Evolutionary conservation across 108 stramenopile species (phyloP).

Genomic region (Discostella pseudostelligera): DNA sequence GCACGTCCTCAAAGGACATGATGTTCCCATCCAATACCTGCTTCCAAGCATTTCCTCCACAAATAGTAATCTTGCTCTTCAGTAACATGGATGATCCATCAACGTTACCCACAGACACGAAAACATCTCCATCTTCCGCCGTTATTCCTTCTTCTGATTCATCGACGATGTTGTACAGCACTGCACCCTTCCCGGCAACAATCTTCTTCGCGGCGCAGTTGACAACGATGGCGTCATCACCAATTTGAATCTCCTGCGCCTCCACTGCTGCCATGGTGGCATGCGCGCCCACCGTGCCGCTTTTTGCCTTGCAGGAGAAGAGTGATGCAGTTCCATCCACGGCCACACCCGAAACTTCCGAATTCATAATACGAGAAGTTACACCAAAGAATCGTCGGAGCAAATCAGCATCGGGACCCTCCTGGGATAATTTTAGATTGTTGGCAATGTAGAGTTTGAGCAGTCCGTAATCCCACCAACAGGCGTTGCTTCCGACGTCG

Average conservation of each 20-base stretch:
- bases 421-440: constrained; percentile 69
- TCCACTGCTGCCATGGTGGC: constrained; percentile 81
- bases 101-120: constrained; percentile 85
- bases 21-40: constrained; percentile 68
- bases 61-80: constrained; percentile 70
- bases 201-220: constrained; percentile 96
- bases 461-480: constrained; percentile 99
- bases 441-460: constrained; percentile 93
- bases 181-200: constrained; percentile 81
- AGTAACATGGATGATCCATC: constrained; percentile 67
- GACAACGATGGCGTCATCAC: constrained; percentile 91
- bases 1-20: constrained; percentile 86
- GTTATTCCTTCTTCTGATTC: constrained; percentile 77
- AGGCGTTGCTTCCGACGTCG: constrained; percentile 93
- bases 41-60: constrained; percentile 92
- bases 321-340: constrained; percentile 61
- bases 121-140: constrained; percentile 86
- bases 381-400: constrained; percentile 85
- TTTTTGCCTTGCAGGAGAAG: constrained; percentile 67
- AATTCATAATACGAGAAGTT: constrained; percentile 51
- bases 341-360: constrained; percentile 44
- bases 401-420: constrained; percentile 73
- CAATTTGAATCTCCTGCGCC: constrained; percentile 72
- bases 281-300: constrained; percentile 68
- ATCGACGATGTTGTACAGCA: constrained; percentile 94